Evolutionary conservation across 805 yeast genomes (phyloP).

Genomic region (Helenozyma rhizophorensis): DNA sequence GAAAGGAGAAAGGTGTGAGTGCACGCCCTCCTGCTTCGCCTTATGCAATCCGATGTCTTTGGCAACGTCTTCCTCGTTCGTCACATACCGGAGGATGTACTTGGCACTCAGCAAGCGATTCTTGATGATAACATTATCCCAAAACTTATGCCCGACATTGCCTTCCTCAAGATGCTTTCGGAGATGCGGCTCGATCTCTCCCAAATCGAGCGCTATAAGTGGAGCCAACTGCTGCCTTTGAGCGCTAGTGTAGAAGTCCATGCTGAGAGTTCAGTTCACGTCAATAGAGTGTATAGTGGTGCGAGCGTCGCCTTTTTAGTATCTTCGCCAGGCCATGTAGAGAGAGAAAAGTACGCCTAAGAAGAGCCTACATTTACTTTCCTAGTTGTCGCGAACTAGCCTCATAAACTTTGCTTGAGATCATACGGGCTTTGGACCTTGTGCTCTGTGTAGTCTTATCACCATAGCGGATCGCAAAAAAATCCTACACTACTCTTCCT

Average conservation of each 20-base stretch:
- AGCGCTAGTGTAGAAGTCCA: slow-evolving; percentile 30
- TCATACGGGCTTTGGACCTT: too few relatives aligned
- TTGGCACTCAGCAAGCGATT: slow-evolving; percentile 31
- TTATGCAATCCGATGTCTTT: slow-evolving; percentile 5
- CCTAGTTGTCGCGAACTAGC: slow-evolving; percentile 2
- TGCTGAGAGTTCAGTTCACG: too few relatives aligned
- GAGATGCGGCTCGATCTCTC: slow-evolving; percentile 2
- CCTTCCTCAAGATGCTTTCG: slow-evolving; percentile 10
- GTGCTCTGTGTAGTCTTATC: too few relatives aligned
- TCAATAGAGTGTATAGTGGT: too few relatives aligned
- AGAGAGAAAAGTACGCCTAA: too few relatives aligned
- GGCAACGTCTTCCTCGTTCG: slow-evolving; percentile 2
- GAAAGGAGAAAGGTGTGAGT: slow-evolving; percentile 36
- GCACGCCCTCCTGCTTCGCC: slow-evolving; percentile 10
- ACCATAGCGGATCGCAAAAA: background rate
- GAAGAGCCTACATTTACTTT: too few relatives aligned
- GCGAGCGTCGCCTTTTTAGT: too few relatives aligned
- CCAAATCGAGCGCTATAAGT: slow-evolving; percentile 15
- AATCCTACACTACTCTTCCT: background rate
- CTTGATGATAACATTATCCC: slow-evolving; percentile 38
- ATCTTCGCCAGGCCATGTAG: too few relatives aligned
- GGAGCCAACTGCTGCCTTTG: slow-evolving; percentile 36
- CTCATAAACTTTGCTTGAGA: background rate
- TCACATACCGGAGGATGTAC: slow-evolving; percentile 21
- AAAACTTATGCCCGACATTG: slow-evolving; percentile 17